Conservation (phyloP, 2,329 filamentous ascomycete genomes). For the Penicillium sp. region DNA sequence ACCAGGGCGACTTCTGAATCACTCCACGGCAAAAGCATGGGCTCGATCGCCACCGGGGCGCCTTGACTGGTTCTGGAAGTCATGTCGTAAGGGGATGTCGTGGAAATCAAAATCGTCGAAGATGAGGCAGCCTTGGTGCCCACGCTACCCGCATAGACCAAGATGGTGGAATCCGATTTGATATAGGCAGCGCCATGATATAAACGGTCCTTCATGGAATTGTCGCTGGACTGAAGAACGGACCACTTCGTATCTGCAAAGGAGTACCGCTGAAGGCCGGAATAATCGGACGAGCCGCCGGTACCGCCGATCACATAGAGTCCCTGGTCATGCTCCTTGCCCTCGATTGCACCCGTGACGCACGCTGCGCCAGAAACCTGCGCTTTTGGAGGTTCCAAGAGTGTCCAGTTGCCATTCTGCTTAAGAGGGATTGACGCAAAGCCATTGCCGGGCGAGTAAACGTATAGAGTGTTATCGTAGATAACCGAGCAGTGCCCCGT, state of each 20-base stretch:
- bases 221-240: constrained; percentile 46
- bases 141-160: constrained; percentile 74
- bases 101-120: constrained; percentile 69
- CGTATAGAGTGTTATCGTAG: constrained; percentile 75
- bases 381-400: constrained; percentile 56
- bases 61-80: constrained; percentile 52
- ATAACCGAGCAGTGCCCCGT: constrained; percentile 76
- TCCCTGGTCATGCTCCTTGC: constrained; percentile 54
- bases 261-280: constrained; percentile 67
- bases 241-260: constrained; percentile 57
- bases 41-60: constrained; percentile 60
- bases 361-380: constrained; percentile 71
- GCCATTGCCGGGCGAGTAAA: constrained; percentile 62
- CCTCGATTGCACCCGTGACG: constrained; percentile 60
- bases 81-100: constrained; percentile 60
- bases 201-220: constrained; percentile 62
- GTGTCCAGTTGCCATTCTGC: constrained; percentile 66
- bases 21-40: constrained; percentile 71
- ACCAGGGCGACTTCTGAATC: constrained; percentile 65
- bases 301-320: constrained; percentile 79
- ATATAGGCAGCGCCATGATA: constrained; percentile 75
- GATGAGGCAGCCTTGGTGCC: constrained; percentile 56
- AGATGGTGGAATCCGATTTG: constrained; percentile 61
- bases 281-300: constrained; percentile 54
- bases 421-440: constrained; percentile 69